phyloP scores from a whole-genome alignment of 257 asterid species.

The Gardenia jasminoides region DNA sequence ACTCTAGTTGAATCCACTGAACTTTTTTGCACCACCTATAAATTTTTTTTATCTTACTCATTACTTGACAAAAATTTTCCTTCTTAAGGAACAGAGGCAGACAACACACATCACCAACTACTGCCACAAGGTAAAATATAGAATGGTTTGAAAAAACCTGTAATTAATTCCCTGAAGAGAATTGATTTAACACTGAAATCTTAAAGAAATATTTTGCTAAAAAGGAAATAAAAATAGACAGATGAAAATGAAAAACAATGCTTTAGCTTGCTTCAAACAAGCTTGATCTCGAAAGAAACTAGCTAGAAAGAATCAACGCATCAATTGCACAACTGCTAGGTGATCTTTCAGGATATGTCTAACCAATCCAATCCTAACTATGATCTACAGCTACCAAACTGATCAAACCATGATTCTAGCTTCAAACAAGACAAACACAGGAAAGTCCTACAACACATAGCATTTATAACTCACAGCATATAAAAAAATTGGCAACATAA shows the following conservation, averaged over 20 bases:
- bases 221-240: background rate
- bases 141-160: background rate
- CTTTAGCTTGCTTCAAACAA: background rate
- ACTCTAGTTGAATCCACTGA: background rate
- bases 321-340: background rate
- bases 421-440: background rate
- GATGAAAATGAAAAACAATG: background rate
- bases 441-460: background rate
- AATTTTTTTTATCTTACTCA: background rate
- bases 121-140: background rate
- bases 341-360: background rate
- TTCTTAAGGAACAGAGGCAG: background rate
- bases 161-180: background rate
- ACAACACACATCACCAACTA: background rate
- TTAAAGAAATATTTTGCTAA: background rate
- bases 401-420: background rate
- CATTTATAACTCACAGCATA: background rate
- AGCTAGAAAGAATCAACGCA: background rate
- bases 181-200: background rate
- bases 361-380: background rate
- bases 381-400: constrained; percentile 1
- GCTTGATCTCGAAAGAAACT: background rate
- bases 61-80: background rate
- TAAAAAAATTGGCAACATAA: background rate
- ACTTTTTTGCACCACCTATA: too few relatives aligned